Evolutionary conservation across 805 yeast genomes (phyloP).

Genomic region (Candida endomychidarum): DNA sequence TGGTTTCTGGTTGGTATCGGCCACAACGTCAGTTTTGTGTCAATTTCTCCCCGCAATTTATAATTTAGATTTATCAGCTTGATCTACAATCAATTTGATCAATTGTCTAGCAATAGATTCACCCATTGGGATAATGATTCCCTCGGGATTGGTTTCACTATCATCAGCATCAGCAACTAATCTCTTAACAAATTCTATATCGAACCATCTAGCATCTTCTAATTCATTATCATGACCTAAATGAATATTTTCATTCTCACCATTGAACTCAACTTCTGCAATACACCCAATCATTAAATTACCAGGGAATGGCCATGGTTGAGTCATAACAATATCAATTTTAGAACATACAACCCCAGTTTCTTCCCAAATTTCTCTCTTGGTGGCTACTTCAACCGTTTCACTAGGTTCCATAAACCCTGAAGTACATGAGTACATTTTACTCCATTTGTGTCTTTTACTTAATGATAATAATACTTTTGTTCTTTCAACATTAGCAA

Average conservation of each 20-base stretch:
- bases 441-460: slow-evolving; percentile 52
- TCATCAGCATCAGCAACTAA: slow-evolving; percentile 30
- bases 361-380: slow-evolving; percentile 94
- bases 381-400: slow-evolving; percentile 82
- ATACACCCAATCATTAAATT: slow-evolving; percentile 92
- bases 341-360: slow-evolving; percentile 70
- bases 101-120: slow-evolving; percentile 46
- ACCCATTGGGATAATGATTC: slow-evolving; percentile 41
- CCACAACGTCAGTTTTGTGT: too few relatives aligned
- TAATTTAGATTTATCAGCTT: slow-evolving; percentile 8
- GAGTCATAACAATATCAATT: slow-evolving; percentile 67
- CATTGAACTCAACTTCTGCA: slow-evolving; percentile 71
- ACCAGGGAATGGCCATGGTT: slow-evolving; percentile 98
- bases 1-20: too few relatives aligned
- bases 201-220: slow-evolving; percentile 84
- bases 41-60: neutral
- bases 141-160: slow-evolving; percentile 31
- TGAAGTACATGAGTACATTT: slow-evolving; percentile 82
- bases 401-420: slow-evolving; percentile 97
- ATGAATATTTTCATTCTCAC: slow-evolving; percentile 60
- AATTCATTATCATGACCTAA: slow-evolving; percentile 85
- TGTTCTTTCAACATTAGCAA: slow-evolving; percentile 58
- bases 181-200: slow-evolving; percentile 48
- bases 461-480: slow-evolving; percentile 71
- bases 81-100: slow-evolving; percentile 42